Evolutionary conservation across 345 rosid species (phyloP), one percentile per base, ranked within the genome.

Genomic region (Psidium friedrichsthalianum): DNA sequence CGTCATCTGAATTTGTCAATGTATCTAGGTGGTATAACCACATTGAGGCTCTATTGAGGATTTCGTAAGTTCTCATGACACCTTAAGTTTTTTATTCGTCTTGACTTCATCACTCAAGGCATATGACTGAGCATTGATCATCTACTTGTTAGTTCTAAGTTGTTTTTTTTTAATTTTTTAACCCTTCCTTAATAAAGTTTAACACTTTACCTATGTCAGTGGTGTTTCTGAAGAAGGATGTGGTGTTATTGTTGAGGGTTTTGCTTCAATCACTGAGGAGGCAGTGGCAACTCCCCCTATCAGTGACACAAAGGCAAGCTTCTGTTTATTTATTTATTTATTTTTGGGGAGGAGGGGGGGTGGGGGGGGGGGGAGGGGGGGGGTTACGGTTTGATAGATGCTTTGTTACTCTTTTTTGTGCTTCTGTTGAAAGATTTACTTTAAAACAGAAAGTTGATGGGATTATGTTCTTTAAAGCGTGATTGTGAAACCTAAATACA

Each of bases 31-130:
- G 99, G 99, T 98, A 87, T 89, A 89, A 82, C 40, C 99, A 96
- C 90, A 92, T 98, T n/a, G 97, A 94, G 85, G 94, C 98, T 5
- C 98, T 96, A 74, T 85, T 96, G 89, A 96, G 99, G 93, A 94
- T 96, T 85, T 95, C 98, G 99, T 96, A 90, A 96, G 98, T 88
- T 83, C 18, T 12, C 1, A 6, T 5, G 16, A 21, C 57, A 3
- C 5, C 2, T 32, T 21, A n/a, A 10, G 47, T 82, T 29, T 53
- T 4, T 27, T 16, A 5, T 47, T 27, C 15, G 6, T 82, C 44
- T 49, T 32, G 47, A 29, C 44, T 36, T 69, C 47, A 69, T 11
- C 47, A 36, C 44, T 1, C 78, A 3, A 69, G 78, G 47, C 78
- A 36, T 36, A 32, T 8, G 44, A 69, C 18, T 16, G 44, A 32